Percentiles rank a stretch among this genome's conserved stretches.
Evolutionary conservation across 306 rosid species (phyloP).

Genomic region (Lathyrus aphaca): DNA sequence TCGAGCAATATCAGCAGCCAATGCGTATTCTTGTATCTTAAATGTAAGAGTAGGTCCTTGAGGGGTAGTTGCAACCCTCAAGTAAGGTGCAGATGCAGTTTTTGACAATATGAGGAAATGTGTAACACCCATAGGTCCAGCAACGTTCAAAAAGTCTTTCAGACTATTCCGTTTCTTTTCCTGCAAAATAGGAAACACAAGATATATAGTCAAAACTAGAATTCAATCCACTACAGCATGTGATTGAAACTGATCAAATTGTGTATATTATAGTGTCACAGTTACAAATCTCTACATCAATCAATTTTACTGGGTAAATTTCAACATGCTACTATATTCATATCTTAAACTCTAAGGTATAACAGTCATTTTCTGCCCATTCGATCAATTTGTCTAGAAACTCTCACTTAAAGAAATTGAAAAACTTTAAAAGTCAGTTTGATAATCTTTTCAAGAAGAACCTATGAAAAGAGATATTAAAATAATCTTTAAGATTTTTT

Average conservation of each 20-base stretch:
- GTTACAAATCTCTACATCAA: constrained; percentile 4
- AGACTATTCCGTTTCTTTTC: constrained; percentile 89
- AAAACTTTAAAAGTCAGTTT: not conserved
- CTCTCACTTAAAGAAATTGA: not conserved
- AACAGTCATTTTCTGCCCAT: not conserved
- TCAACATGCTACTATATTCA: constrained; percentile 3
- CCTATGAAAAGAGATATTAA: not conserved
- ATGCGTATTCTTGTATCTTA: constrained; percentile 75
- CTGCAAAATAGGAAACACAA: constrained; percentile 50
- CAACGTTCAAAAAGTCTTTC: constrained; percentile 84
- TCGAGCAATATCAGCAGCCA: constrained; percentile 74
- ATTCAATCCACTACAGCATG: constrained; percentile 4
- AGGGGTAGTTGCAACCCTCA: constrained; percentile 91
- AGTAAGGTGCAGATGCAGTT: constrained; percentile 69
- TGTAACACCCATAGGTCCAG: constrained; percentile 97
- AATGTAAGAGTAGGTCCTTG: constrained; percentile 96
- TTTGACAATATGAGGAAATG: constrained; percentile 94
- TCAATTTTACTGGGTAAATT: not conserved
- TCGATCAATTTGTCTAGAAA: not conserved
- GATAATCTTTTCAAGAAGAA: not conserved
- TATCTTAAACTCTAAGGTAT: not conserved
- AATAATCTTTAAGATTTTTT: not conserved
- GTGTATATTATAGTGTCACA: not conserved
- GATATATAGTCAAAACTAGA: constrained; percentile 14
- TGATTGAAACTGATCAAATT: constrained; percentile 3